Conservation (phyloP, 2,329 filamentous ascomycete genomes). For the Cladosporium velox region DNA sequence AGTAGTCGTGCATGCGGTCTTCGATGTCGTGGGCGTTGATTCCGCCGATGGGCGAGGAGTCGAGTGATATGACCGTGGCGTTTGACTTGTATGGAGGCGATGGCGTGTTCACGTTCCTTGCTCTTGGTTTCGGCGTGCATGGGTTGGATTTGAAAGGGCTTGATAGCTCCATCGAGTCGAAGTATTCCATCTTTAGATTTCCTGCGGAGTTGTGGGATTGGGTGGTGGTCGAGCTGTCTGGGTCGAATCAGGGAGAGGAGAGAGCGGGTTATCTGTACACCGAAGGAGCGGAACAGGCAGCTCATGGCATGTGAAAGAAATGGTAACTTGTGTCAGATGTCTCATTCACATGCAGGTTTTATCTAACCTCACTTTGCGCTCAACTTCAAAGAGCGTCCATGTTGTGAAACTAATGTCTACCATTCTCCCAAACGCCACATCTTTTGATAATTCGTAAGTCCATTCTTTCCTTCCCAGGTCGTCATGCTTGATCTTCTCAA, state of each 20-base stretch:
- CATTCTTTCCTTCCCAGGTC: background rate
- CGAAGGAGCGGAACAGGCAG: background rate
- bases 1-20: background rate
- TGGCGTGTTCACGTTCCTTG: background rate
- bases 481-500: constrained; percentile 7
- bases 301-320: background rate
- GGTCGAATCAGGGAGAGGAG: background rate
- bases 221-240: background rate
- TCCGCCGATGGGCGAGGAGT: background rate
- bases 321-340: background rate
- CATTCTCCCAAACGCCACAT: background rate
- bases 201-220: background rate
- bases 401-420: background rate
- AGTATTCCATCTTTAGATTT: background rate
- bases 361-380: background rate
- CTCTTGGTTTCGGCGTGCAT: background rate
- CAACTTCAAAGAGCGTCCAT: background rate
- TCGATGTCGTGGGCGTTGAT: background rate
- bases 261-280: background rate
- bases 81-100: constrained; percentile 1
- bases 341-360: background rate
- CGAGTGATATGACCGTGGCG: background rate
- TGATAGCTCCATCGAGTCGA: background rate
- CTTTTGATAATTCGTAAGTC: background rate
- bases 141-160: background rate